Evolutionary conservation across 148 eudicot genomes (phyloP).

Genomic region (Nepenthes gracilis): DNA sequence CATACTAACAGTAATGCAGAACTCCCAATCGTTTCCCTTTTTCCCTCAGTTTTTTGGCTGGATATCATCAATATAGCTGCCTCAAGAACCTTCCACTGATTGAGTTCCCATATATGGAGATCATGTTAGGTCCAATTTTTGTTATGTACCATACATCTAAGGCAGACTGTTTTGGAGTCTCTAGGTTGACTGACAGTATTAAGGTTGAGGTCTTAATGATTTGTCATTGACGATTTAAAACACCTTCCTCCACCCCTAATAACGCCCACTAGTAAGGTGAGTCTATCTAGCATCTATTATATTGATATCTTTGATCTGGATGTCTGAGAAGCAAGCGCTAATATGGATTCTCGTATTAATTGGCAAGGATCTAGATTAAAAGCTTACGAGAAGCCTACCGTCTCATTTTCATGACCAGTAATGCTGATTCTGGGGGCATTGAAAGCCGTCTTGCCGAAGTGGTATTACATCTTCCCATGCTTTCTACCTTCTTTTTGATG

Average conservation of each 20-base stretch:
- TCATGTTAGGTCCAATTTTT: no score
- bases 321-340: constrained; percentile 6
- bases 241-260: background rate
- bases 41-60: no score
- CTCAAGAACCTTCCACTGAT: no score
- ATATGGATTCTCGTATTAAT: constrained; percentile 2
- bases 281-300: background rate
- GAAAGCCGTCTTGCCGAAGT: constrained; percentile 69
- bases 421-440: constrained; percentile 36
- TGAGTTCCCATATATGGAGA: no score
- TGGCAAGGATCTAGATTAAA: constrained; percentile 47
- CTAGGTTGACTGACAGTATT: no score
- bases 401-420: constrained; percentile 67
- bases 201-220: no score
- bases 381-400: constrained; percentile 83
- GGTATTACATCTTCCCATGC: constrained; percentile 28
- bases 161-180: no score
- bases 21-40: no score
- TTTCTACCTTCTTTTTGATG: constrained; percentile 1
- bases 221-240: no score
- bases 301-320: background rate
- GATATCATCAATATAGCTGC: no score
- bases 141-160: no score
- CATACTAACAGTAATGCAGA: no score
- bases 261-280: background rate